Evolutionary conservation across 2,329 filamentous ascomycete genomes (phyloP).

Genomic region (Penicillium corylophilum): DNA sequence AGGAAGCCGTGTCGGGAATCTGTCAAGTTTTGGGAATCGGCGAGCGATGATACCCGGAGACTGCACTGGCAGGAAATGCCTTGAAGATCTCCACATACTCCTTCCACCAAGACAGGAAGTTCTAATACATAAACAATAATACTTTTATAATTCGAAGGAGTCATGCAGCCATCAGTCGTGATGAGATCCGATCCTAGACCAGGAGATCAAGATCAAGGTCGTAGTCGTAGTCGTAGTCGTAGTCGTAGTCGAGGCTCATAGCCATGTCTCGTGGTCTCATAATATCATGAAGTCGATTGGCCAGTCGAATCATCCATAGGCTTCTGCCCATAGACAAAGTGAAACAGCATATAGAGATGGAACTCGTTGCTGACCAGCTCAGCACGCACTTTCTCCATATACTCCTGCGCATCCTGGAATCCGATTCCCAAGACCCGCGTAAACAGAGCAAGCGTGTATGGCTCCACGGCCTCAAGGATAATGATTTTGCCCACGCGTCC

Average conservation of each 20-base stretch:
- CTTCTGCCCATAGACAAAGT: slow-evolving; percentile 35
- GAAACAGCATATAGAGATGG: slow-evolving; percentile 32
- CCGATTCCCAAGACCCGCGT: slow-evolving; percentile 37
- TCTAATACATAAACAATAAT: slow-evolving; percentile 5
- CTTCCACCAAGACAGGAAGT: background rate
- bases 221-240: background rate
- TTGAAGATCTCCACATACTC: background rate
- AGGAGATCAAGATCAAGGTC: background rate
- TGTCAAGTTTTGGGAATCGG: slow-evolving; percentile 24
- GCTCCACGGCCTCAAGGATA: slow-evolving; percentile 35
- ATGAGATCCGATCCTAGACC: background rate
- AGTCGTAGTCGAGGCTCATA: background rate
- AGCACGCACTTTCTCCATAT: slow-evolving; percentile 29
- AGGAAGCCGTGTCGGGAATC: slow-evolving; percentile 29
- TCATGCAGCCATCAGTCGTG: slow-evolving; percentile 15
- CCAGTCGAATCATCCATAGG: slow-evolving; percentile 20
- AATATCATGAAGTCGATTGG: slow-evolving; percentile 1
- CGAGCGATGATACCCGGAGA: background rate
- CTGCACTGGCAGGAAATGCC: background rate
- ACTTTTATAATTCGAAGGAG: slow-evolving; percentile 10
- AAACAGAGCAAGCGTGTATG: slow-evolving; percentile 41
- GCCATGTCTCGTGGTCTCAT: background rate
- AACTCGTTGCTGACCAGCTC: slow-evolving; percentile 25
- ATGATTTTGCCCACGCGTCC: slow-evolving; percentile 33
- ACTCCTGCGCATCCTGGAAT: slow-evolving; percentile 31